Conservation (phyloP, 768 basidiomycete genomes). For the Trametes coccinea region DNA sequence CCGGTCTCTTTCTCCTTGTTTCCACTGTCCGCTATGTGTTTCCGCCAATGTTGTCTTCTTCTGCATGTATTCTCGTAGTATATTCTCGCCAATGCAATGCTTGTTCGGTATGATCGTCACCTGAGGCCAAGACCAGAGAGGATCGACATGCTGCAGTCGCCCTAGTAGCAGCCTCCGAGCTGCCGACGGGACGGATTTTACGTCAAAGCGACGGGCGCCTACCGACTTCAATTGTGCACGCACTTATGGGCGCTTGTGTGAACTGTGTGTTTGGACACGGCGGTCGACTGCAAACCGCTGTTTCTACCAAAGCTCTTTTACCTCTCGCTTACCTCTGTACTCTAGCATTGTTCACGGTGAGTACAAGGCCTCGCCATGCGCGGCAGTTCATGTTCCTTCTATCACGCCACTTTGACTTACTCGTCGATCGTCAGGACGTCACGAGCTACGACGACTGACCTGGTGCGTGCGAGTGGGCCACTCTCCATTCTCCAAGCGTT, state of each 20-base stretch:
- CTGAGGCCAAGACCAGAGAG: not conserved
- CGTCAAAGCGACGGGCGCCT: slow-evolving; percentile 1
- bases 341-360: slow-evolving; percentile 19
- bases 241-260: not conserved
- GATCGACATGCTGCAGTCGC: too few species aligned
- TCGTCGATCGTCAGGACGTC: slow-evolving; percentile 3
- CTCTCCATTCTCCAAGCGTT: not conserved
- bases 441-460: slow-evolving; percentile 15
- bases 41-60: slow-evolving; percentile 8
- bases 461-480: slow-evolving; percentile 12
- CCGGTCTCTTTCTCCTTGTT: not conserved
- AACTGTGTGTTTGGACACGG: slow-evolving; percentile 14
- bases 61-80: slow-evolving; percentile 16
- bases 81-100: slow-evolving; percentile 11
- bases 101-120: not conserved
- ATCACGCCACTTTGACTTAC: slow-evolving; percentile 5
- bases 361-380: not conserved
- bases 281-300: not conserved
- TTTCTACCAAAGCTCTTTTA: not conserved
- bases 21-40: not conserved
- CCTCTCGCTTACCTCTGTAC: not conserved
- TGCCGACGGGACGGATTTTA: not conserved
- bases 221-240: not conserved
- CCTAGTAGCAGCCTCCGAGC: too few species aligned
- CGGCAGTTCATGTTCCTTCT: not conserved